Conservation (phyloP, 176 grass and related monocot species). For the Cenchrus purpureus region DNA sequence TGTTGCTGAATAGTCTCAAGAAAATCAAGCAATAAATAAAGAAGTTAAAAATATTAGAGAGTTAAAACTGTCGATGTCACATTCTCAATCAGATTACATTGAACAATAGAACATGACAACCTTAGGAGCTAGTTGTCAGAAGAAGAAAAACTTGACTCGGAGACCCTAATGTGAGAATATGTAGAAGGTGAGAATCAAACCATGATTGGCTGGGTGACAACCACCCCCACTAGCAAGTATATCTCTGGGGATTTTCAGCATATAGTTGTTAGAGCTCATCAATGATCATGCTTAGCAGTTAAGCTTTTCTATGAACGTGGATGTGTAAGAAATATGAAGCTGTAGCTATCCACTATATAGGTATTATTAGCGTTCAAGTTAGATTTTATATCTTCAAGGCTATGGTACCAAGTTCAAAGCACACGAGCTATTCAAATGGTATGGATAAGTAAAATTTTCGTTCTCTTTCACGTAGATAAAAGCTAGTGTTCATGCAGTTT, state of each 20-base stretch:
- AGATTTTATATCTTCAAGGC: conserved; percentile 1
- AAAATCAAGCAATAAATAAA: conserved; percentile 30
- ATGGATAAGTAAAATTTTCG: not conserved
- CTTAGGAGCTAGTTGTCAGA: conserved; percentile 19
- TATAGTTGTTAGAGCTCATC: not conserved
- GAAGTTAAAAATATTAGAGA: conserved; percentile 19
- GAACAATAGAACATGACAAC: conserved; percentile 16
- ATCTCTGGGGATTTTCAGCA: not conserved
- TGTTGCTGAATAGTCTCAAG: conserved; percentile 9
- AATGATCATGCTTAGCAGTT: conserved; percentile 9
- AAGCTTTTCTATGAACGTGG: conserved; percentile 25
- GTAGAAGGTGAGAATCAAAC: not conserved
- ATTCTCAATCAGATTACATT: conserved; percentile 28
- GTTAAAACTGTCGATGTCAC: conserved; percentile 21
- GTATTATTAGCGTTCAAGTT: conserved; percentile 11
- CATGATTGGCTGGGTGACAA: not conserved
- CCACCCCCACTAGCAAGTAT: not conserved
- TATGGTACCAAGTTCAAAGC: not conserved
- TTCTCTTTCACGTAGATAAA: not conserved
- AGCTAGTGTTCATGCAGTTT: not conserved
- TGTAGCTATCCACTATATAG: not conserved
- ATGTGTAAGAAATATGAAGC: not conserved
- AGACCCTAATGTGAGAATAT: not conserved
- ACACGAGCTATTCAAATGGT: not conserved
- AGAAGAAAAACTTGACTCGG: not conserved